Conservation (phyloP, 2,329 filamentous ascomycete genomes). For the Orbilia brochopaga region DNA sequence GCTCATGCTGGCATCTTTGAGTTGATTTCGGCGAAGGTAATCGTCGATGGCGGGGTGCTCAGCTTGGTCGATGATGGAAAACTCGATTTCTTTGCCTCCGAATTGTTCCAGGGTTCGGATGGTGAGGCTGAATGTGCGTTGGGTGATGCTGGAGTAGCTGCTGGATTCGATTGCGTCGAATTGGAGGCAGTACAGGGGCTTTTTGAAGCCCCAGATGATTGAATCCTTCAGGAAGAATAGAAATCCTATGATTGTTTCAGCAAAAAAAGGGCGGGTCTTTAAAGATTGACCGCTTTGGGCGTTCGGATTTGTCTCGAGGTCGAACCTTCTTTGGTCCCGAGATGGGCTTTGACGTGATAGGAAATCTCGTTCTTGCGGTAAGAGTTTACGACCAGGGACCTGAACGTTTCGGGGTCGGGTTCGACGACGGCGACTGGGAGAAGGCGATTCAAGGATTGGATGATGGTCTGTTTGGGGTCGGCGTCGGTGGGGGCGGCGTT, state of each 20-base stretch:
- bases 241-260: constrained; percentile 59
- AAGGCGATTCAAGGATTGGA: constrained; percentile 50
- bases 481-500: constrained; percentile 59
- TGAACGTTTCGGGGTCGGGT: constrained; percentile 51
- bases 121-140: constrained; percentile 72
- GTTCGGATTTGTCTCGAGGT: background rate
- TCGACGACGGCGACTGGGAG: constrained; percentile 49
- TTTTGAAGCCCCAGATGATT: constrained; percentile 74
- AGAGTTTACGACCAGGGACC: constrained; percentile 51
- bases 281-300: background rate
- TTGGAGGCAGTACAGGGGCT: constrained; percentile 70
- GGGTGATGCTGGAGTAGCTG: constrained; percentile 72
- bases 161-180: constrained; percentile 67
- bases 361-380: constrained; percentile 63
- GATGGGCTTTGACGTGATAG: constrained; percentile 70
- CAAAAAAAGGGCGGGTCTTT: background rate
- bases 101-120: constrained; percentile 62
- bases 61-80: constrained; percentile 72
- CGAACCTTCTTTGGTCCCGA: constrained; percentile 69
- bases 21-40: constrained; percentile 67
- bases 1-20: constrained; percentile 73
- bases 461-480: constrained; percentile 50
- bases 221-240: constrained; percentile 71
- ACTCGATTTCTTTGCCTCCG: constrained; percentile 67
- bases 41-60: constrained; percentile 70